Percentiles rank a stretch among this genome's conserved stretches.
Evolutionary conservation across 768 basidiomycete genomes (phyloP).

Genomic region (Daedaleopsis sinensis): DNA sequence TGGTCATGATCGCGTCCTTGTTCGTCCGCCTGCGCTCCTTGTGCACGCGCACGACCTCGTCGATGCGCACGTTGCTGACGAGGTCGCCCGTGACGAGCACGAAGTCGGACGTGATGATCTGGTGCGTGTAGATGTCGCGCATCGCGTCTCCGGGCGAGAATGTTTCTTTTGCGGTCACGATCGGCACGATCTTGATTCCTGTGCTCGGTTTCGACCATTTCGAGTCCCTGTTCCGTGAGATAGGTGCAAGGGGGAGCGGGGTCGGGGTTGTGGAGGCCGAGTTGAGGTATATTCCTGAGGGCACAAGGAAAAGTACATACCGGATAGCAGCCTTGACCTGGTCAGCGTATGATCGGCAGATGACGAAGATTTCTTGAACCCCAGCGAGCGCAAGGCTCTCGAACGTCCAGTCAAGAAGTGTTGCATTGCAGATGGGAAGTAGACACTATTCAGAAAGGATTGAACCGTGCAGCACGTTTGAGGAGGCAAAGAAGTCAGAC

Average conservation of each 20-base stretch:
- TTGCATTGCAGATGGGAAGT: slow-evolving; percentile 91
- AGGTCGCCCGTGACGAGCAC: slow-evolving; percentile 91
- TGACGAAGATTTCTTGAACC: slow-evolving; percentile 94
- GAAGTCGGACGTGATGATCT: slow-evolving; percentile 88
- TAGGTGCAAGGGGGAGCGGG: neutral
- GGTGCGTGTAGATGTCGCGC: slow-evolving; percentile 91
- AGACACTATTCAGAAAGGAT: slow-evolving; percentile 63
- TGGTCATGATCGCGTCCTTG: slow-evolving; percentile 96
- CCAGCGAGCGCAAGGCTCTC: slow-evolving; percentile 94
- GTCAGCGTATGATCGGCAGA: slow-evolving; percentile 89
- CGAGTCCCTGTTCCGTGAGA: slow-evolving; percentile 55
- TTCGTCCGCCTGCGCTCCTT: slow-evolving; percentile 84
- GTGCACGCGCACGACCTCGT: slow-evolving; percentile 87
- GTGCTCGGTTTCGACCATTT: slow-evolving; percentile 84
- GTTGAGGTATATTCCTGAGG: neutral
- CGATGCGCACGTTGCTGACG: slow-evolving; percentile 90
- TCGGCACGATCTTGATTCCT: slow-evolving; percentile 81
- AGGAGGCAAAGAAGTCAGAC: slow-evolving; percentile 28
- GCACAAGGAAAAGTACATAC: slow-evolving; percentile 46
- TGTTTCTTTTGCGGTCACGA: slow-evolving; percentile 84
- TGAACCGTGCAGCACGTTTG: slow-evolving; percentile 18
- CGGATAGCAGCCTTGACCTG: slow-evolving; percentile 83
- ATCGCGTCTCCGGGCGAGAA: slow-evolving; percentile 90
- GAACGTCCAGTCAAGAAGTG: slow-evolving; percentile 94
- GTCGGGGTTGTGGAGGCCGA: neutral